Conservation (phyloP, 2,329 filamentous ascomycete genomes). For the Sclerotinia subarctica region DNA sequence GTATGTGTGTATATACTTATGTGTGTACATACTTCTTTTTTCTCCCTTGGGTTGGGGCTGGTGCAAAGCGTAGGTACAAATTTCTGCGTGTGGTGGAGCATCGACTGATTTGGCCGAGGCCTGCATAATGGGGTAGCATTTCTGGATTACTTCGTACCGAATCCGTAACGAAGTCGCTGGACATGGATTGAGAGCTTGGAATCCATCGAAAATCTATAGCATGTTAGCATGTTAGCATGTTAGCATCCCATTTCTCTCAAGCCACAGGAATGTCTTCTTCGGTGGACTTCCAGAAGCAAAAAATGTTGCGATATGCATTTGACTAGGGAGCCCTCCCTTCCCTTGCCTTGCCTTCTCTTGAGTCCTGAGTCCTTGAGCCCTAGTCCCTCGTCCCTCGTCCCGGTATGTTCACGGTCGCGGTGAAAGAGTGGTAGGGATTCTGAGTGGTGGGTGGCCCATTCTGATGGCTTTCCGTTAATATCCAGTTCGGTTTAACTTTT, state of each 20-base stretch:
- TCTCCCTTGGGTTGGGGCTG: background rate
- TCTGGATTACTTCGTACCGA: constrained; percentile 7
- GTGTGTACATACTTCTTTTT: too few relatives aligned
- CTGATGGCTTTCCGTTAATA: background rate
- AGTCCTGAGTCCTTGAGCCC: background rate
- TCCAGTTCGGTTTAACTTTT: background rate
- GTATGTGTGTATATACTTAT: background rate
- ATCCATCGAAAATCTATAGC: background rate
- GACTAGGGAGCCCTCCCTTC: constrained; percentile 4
- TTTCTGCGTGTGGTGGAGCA: background rate
- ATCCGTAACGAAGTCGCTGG: background rate
- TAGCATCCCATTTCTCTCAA: constrained; percentile 5
- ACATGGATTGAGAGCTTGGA: background rate
- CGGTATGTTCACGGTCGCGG: constrained; percentile 14
- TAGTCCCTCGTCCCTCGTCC: background rate
- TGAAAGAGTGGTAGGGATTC: constrained; percentile 18
- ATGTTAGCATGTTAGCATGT: too few relatives aligned
- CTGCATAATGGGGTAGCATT: constrained; percentile 10
- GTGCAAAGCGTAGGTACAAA: constrained; percentile 2
- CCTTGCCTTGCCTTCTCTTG: background rate
- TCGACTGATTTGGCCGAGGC: constrained; percentile 5
- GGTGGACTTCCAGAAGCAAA: constrained; percentile 30
- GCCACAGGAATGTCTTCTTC: constrained; percentile 15
- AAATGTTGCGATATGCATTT: constrained; percentile 13
- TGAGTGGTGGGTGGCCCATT: constrained; percentile 15